Percentiles rank a stretch among this genome's conserved stretches.
These are phyloP conservation scores for Thozetella sp. DNA, from an alignment of 495 filamentous ascomycete genomes.

Conservation along the genomic window DNA sequence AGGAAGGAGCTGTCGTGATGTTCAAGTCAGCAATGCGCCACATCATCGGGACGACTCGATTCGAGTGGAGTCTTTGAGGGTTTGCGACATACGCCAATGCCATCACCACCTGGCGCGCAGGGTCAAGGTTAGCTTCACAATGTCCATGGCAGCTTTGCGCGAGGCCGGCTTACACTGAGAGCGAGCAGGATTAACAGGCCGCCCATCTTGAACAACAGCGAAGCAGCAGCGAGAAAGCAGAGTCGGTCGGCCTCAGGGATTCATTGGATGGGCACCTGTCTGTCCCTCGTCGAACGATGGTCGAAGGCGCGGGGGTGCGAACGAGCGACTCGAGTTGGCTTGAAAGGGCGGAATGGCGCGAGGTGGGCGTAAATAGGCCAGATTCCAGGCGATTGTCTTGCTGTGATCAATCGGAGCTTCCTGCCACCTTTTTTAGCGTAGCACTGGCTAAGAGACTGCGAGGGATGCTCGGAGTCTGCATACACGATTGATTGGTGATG, in stretches of 20 bases:
- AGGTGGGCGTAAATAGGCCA: no score
- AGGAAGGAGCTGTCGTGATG: constrained; percentile 76
- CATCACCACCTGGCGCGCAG: constrained; percentile 69
- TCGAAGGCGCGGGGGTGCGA: background rate
- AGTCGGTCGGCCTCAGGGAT: constrained; percentile 20
- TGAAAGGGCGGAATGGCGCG: no score
- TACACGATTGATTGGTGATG: no score
- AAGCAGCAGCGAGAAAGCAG: constrained; percentile 12
- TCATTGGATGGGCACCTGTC: constrained; percentile 16
- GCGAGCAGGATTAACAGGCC: constrained; percentile 85
- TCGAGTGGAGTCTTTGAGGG: background rate
- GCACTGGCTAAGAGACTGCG: no score
- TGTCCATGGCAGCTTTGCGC: constrained; percentile 9
- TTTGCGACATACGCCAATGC: constrained; percentile 79
- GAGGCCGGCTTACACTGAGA: constrained; percentile 53
- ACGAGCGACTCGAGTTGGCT: no score
- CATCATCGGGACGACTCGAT: constrained; percentile 3
- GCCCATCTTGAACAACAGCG: constrained; percentile 50
- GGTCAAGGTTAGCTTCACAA: constrained; percentile 16
- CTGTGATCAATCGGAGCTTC: no score
- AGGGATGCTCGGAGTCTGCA: no score
- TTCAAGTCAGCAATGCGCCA: constrained; percentile 21
- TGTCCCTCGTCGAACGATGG: background rate
- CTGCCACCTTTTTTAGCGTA: no score
- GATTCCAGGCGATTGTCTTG: no score